Base-by-base conservation (phyloP, 2,329 filamentous ascomycete genomes). In the Drechslera avenae region DNA sequence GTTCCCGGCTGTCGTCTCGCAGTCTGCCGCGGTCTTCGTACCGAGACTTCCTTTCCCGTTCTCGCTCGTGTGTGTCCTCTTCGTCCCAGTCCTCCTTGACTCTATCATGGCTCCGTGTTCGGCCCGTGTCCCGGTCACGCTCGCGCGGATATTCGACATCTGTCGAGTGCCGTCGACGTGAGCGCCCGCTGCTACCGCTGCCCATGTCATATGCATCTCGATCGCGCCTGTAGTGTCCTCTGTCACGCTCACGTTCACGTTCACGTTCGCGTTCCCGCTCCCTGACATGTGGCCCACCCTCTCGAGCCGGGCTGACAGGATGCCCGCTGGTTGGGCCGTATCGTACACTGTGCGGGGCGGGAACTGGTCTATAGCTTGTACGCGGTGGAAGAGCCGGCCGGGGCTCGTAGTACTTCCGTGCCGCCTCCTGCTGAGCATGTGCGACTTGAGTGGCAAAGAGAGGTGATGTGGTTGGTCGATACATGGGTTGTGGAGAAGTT, bases 401-500 rank as follows among this genome's bases (percentile, higher is more conserved):
- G 4, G 60, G 53, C 6, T 69, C 66, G 40, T 72, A 67, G 52
- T 71, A 67, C 19, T 64, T 67, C 1, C 66, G 61, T 23, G 66
- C 63, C 50, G 42, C 48, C 36, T 51, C 48, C 12, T 46, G 48
- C 30, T 75, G 67, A 28, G 74, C 46, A 19, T 74, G 71, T 5
- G 76, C 75, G 4, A 79, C 72, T 13, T 76, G 75, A 0, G 76
- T 76, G 3, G 78, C 78, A 52, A 80, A 80, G 3, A 79, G 60
- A 3, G 78, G 78, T 1, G 71, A 67, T 35, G 74, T 75, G 2
- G 74, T 77, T 2, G 78, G 78, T 5, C 68, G 75, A 56, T 79
- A 81, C 1, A 71, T 64, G 12, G 66, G 62, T n/a, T 57, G 58
- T 5, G 60, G 60, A 26, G 63, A 60, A 8, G 58, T 56, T 13